phyloP scores from a whole-genome alignment of 345 rosid species.

The Brassica nigra region DNA sequence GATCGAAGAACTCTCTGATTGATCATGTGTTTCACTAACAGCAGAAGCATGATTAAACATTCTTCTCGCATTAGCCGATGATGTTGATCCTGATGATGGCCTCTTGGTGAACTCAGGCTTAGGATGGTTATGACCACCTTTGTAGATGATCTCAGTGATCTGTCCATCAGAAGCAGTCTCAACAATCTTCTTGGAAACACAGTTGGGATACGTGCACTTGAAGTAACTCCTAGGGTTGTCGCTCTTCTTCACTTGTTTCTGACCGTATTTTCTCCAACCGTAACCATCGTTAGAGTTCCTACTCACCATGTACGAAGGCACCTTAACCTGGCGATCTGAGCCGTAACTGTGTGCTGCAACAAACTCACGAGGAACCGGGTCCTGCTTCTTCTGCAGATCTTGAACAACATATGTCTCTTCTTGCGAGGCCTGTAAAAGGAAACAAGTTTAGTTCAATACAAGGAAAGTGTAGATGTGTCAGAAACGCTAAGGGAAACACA shows the following conservation, averaged over 20 bases:
- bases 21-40: constrained; percentile 53
- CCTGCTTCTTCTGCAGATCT: constrained; percentile 46
- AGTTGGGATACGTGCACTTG: constrained; percentile 88
- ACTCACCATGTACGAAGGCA: constrained; percentile 48
- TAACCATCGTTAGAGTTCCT: constrained; percentile 86
- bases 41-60: constrained; percentile 33
- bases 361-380: constrained; percentile 50
- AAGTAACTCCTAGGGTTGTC: constrained; percentile 96
- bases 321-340: constrained; percentile 30
- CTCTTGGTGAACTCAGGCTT: constrained; percentile 84
- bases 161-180: constrained; percentile 89
- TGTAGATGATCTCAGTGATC: constrained; percentile 91
- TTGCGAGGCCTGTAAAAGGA: constrained; percentile 46
- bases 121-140: constrained; percentile 93
- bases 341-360: constrained; percentile 40
- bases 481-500: constrained; percentile 23
- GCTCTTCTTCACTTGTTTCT: constrained; percentile 94
- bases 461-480: constrained; percentile 40
- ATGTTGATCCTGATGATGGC: constrained; percentile 52
- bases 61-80: constrained; percentile 40
- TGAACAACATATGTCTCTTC: constrained; percentile 55
- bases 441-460: constrained; percentile 4
- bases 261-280: constrained; percentile 97
- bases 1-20: constrained; percentile 76
- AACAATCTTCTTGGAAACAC: constrained; percentile 93